Evolutionary conservation across 257 asterid species (phyloP).

Genomic region (Solanum pinnatisectum): DNA sequence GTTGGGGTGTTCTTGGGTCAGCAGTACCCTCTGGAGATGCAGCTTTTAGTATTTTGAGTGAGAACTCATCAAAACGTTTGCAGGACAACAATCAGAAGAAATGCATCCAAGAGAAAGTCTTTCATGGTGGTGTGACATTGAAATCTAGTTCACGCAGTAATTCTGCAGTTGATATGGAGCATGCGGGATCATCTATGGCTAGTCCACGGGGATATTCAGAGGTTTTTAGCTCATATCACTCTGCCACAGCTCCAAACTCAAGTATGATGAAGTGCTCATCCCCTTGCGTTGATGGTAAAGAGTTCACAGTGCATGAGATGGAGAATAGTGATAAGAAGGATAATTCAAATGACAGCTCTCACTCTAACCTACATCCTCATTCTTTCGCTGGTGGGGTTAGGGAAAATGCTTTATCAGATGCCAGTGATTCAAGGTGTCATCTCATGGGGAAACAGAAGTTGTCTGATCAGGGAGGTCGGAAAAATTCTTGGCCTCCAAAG

Average conservation of each 20-base stretch:
- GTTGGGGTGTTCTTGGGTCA: conserved; percentile 44
- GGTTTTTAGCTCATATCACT: conserved; percentile 25
- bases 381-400: conserved; percentile 36
- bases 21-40: conserved; percentile 35
- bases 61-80: conserved; percentile 24
- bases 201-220: conserved; percentile 30
- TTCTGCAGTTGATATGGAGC: conserved; percentile 32
- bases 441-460: conserved; percentile 49
- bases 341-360: conserved; percentile 58
- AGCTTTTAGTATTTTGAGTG: conserved; percentile 16
- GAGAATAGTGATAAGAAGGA: conserved; percentile 42
- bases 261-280: conserved; percentile 16
- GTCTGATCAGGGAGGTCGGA: conserved; percentile 35
- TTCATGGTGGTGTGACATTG: conserved; percentile 32
- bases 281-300: conserved; percentile 22
- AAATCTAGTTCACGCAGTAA: conserved; percentile 33
- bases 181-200: conserved; percentile 27
- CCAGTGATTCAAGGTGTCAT: conserved; percentile 39
- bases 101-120: conserved; percentile 30
- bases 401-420: conserved; percentile 44
- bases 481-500: conserved; percentile 49
- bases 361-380: conserved; percentile 42
- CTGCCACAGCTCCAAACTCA: conserved; percentile 27
- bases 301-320: conserved; percentile 25
- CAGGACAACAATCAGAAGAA: conserved; percentile 24